Evolutionary conservation across 495 filamentous ascomycete species (phyloP).

Genomic region (Aspergillus campestris): DNA sequence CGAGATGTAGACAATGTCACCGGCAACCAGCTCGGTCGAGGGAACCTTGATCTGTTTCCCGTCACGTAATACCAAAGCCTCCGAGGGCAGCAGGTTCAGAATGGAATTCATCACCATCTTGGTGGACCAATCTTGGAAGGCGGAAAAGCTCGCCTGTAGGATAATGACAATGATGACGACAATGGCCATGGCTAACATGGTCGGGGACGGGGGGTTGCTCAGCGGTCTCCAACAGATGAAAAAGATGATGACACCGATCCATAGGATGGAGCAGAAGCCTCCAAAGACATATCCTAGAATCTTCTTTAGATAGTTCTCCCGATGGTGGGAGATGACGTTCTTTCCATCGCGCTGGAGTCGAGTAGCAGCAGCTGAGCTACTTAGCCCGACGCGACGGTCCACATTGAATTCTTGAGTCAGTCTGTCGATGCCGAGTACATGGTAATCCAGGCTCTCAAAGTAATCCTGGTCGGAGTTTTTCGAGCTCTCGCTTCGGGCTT

Average conservation of each 20-base stretch:
- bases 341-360: conserved; percentile 48
- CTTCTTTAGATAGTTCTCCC: conserved; percentile 47
- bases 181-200: conserved; percentile 63
- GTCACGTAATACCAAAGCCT: conserved; percentile 54
- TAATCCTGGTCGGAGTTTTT: conserved; percentile 29
- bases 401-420: conserved; percentile 29
- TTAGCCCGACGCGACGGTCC: conserved; percentile 21
- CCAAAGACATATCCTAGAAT: conserved; percentile 62
- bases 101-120: conserved; percentile 58
- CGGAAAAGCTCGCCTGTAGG: conserved; percentile 62
- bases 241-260: conserved; percentile 58
- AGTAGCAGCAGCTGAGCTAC: conserved; percentile 21
- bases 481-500: conserved; percentile 12
- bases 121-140: conserved; percentile 59
- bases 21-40: conserved; percentile 55
- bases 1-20: conserved; percentile 58
- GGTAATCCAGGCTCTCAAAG: conserved; percentile 34
- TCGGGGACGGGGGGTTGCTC: conserved; percentile 55
- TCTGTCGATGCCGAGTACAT: conserved; percentile 19
- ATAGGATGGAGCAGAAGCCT: conserved; percentile 64
- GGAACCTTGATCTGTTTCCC: conserved; percentile 38
- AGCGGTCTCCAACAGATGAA: conserved; percentile 68
- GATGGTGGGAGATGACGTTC: conserved; percentile 52
- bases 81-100: conserved; percentile 57
- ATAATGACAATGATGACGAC: conserved; percentile 59